Evolutionary conservation across 495 filamentous ascomycete species (phyloP).

Genomic region (Hypoxylon cercidicola): DNA sequence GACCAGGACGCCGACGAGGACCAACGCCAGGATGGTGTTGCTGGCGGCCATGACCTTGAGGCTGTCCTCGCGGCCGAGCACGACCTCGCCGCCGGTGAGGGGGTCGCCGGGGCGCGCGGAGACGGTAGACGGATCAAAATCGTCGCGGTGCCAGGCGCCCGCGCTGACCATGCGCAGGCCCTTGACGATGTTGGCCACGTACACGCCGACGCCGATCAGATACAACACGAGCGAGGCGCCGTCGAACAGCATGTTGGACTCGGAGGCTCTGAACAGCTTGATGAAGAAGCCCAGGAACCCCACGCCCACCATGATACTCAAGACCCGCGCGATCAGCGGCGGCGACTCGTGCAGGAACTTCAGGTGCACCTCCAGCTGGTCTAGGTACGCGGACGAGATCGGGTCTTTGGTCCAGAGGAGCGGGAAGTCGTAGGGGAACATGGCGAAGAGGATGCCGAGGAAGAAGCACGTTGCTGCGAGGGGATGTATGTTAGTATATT

Average conservation of each 20-base stretch:
- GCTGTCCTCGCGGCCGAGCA: constrained; percentile 80
- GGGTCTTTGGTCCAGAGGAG: constrained; percentile 85
- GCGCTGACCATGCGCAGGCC: constrained; percentile 81
- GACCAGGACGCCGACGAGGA: constrained; percentile 88
- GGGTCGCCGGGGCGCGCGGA: constrained; percentile 53
- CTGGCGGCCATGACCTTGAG: constrained; percentile 92
- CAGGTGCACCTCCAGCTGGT: constrained; percentile 86
- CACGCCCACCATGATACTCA: constrained; percentile 89
- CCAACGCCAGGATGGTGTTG: constrained; percentile 92
- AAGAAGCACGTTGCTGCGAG: constrained; percentile 87
- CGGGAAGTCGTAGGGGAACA: constrained; percentile 97
- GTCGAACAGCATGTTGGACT: constrained; percentile 96
- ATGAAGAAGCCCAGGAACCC: constrained; percentile 89
- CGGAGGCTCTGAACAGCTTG: constrained; percentile 91
- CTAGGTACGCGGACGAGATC: constrained; percentile 72
- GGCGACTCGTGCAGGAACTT: constrained; percentile 86
- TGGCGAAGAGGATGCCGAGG: constrained; percentile 96
- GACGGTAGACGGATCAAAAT: constrained; percentile 46
- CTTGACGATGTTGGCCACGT: constrained; percentile 94
- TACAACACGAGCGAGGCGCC: constrained; percentile 91
- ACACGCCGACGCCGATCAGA: constrained; percentile 89
- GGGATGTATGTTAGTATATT: no score
- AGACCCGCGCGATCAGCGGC: constrained; percentile 87
- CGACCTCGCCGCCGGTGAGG: constrained; percentile 52
- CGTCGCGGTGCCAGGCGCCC: constrained; percentile 63